A percentile compares a stretch with the other conserved stretches of the same genome.
These are phyloP conservation scores for Nicotiana attenuata DNA, from an alignment of 257 asterid species.

Conservation along the genomic window DNA sequence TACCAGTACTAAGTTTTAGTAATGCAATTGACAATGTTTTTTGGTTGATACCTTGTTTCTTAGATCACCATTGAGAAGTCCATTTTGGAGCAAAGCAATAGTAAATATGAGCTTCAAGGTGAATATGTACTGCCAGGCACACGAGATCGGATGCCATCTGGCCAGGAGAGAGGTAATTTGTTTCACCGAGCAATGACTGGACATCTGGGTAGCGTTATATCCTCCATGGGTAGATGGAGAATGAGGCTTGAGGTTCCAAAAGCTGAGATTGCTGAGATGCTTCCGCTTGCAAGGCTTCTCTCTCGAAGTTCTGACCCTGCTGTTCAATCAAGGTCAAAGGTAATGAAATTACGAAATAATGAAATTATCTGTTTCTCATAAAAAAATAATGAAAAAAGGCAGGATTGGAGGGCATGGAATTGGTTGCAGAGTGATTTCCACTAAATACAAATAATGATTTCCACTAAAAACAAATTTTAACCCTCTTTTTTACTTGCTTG, in stretches of 20 bases:
- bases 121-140: constrained; percentile 99
- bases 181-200: constrained; percentile 92
- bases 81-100: constrained; percentile 84
- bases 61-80: constrained; percentile 94
- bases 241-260: constrained; percentile 97
- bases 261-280: constrained; percentile 99
- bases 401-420: neutral
- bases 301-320: constrained; percentile 99
- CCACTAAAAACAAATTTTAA: constrained; percentile 2
- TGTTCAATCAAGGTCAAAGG: constrained; percentile 96
- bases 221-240: constrained; percentile 99
- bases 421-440: constrained; percentile 18
- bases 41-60: neutral
- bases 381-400: neutral
- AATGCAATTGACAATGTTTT: neutral
- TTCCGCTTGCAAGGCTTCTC: constrained; percentile 97
- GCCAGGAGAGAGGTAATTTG: constrained; percentile 82
- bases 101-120: constrained; percentile 97
- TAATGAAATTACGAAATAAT: constrained; percentile 15
- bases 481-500: constrained; percentile 8
- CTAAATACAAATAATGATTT: neutral
- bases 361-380: neutral
- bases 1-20: neutral
- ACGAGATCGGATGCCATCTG: constrained; percentile 77
- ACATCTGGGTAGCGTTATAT: constrained; percentile 87